These are phyloP conservation scores for Caryocar brasiliense DNA, from an alignment of 441 rosid genomes.

Conservation along the genomic window DNA sequence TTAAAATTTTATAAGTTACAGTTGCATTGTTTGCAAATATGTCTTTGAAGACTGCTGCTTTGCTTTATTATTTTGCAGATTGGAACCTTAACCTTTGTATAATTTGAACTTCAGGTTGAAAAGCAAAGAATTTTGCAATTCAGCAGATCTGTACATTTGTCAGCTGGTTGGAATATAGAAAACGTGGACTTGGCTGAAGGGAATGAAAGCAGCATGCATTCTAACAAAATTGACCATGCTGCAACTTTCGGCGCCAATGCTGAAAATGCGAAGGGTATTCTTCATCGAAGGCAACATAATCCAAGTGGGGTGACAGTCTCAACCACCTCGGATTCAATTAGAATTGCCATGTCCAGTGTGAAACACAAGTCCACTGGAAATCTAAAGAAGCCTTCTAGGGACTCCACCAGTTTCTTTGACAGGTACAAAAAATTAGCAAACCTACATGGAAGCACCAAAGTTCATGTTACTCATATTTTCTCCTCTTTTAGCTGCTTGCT, in stretches of 20 bases:
- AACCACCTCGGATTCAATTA: constrained; percentile 16
- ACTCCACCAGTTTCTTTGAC: constrained; percentile 54
- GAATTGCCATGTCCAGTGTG: constrained; percentile 19
- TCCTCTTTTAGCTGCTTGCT: not conserved
- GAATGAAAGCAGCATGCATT: constrained; percentile 12
- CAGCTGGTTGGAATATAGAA: constrained; percentile 30
- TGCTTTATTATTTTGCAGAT: not conserved
- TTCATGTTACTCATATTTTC: not conserved
- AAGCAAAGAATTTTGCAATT: constrained; percentile 74
- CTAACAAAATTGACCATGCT: constrained; percentile 7
- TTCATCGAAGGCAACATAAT: constrained; percentile 21
- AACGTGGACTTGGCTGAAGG: constrained; percentile 17
- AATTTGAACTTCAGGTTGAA: constrained; percentile 52
- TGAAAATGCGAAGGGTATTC: constrained; percentile 17
- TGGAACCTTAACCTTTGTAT: not conserved
- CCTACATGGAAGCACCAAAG: not conserved
- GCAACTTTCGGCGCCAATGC: constrained; percentile 13
- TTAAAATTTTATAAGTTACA: too few species aligned
- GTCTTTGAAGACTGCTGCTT: not conserved
- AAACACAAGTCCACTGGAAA: constrained; percentile 29
- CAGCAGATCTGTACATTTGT: constrained; percentile 32
- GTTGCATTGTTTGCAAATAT: not conserved
- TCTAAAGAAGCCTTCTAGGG: constrained; percentile 37
- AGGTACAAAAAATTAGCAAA: constrained; percentile 33
- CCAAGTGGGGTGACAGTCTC: constrained; percentile 22